Evolutionary conservation across 345 rosid genomes (phyloP).

Genomic region (Eucalyptus sideroxylon): DNA sequence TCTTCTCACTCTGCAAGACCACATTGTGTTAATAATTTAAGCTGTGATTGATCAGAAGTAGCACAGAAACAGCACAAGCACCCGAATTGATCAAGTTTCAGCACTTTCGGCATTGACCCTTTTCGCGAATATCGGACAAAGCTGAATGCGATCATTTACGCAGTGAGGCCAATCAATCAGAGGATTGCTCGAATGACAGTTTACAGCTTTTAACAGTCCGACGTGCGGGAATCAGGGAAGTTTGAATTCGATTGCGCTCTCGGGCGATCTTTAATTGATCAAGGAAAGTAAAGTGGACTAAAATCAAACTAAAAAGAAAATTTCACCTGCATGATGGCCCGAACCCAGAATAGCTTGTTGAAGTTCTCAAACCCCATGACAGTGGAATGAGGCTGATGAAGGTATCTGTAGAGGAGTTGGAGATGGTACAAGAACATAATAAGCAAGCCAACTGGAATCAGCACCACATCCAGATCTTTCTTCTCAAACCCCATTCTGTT

Average conservation of each 20-base stretch:
- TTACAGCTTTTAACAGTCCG: background rate
- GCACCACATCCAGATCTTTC: conserved; percentile 52
- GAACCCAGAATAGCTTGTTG: conserved; percentile 74
- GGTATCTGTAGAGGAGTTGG: conserved; percentile 52
- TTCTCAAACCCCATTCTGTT: conserved; percentile 9
- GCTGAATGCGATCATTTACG: background rate
- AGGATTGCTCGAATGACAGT: background rate
- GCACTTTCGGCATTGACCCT: background rate
- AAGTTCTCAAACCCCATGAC: conserved; percentile 65
- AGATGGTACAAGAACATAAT: conserved; percentile 62
- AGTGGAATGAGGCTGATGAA: conserved; percentile 63
- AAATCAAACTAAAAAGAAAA: background rate
- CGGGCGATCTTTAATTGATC: background rate
- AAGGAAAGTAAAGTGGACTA: background rate
- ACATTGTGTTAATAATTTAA: background rate
- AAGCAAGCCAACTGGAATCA: conserved; percentile 59
- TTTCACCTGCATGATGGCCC: conserved; percentile 46
- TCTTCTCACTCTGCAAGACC: conserved; percentile 14
- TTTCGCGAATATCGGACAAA: background rate
- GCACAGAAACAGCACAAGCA: background rate
- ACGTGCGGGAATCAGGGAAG: background rate
- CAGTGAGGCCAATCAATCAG: background rate
- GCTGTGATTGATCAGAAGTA: background rate
- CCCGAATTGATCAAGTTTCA: background rate
- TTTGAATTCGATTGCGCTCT: background rate